Percentiles rank a stretch among this genome's conserved stretches.
Evolutionary conservation across 129 eudicot species (phyloP).

Genomic region (Oenanthe sinensis): DNA sequence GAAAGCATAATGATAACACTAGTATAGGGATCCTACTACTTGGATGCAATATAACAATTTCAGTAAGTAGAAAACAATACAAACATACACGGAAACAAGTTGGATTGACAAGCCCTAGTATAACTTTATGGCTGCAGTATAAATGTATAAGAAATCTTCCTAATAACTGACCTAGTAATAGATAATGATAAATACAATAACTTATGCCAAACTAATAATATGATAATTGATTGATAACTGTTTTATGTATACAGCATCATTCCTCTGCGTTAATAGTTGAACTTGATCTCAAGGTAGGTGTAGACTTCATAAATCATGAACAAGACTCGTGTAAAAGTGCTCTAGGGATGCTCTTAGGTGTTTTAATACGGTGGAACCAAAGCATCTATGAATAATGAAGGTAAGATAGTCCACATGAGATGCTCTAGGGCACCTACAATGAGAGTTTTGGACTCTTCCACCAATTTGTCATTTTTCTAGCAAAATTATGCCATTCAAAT

Average conservation of each 20-base stretch:
- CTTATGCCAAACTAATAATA: background rate
- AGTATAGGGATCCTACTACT: background rate
- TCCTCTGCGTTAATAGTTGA: background rate
- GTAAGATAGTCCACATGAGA: background rate
- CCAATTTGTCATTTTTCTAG: background rate
- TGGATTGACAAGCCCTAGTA: background rate
- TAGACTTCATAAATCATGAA: background rate
- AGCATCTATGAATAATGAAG: background rate
- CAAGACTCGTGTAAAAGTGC: background rate
- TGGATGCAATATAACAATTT: no score
- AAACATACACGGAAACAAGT: background rate
- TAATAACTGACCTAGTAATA: background rate
- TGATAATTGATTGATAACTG: no score
- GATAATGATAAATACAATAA: no score
- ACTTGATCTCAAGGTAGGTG: background rate
- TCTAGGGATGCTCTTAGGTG: background rate
- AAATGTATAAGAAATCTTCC: background rate
- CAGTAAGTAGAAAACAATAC: background rate
- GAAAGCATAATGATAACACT: background rate
- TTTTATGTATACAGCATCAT: no score
- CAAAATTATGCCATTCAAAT: background rate
- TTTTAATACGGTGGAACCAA: background rate
- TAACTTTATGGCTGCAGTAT: background rate
- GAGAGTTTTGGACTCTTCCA: background rate
- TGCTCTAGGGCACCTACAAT: background rate